Evolutionary conservation across 768 basidiomycete species (phyloP).

Genomic region (Rhodocollybia butyracea): DNA sequence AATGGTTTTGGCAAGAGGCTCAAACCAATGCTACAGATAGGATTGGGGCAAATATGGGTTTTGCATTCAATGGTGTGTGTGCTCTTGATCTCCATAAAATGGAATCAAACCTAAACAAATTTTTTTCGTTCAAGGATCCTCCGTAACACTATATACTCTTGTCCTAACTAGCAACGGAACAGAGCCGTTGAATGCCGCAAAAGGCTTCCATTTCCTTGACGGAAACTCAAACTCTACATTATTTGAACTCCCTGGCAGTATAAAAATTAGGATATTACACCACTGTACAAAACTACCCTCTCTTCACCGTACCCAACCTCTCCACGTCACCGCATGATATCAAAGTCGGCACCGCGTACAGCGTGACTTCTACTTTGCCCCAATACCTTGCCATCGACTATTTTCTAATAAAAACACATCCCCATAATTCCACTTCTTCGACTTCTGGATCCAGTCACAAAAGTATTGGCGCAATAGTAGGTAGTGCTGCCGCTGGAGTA

Average conservation of each 20-base stretch:
- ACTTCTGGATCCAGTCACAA: not conserved
- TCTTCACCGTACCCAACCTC: not conserved
- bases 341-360: not conserved
- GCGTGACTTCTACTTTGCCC: not conserved
- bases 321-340: not conserved
- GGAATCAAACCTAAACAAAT: not conserved
- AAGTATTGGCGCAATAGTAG: constrained; percentile 1
- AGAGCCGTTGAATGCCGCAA: not conserved
- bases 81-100: not conserved
- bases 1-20: constrained; percentile 2
- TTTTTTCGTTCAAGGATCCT: not conserved
- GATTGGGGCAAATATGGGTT: not conserved
- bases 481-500: not conserved
- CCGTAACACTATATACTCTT: not conserved
- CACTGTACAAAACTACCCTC: not conserved
- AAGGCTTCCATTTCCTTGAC: not conserved
- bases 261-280: not conserved
- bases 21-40: not conserved
- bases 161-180: not conserved
- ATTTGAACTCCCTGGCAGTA: constrained; percentile 5
- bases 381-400: constrained; percentile 3
- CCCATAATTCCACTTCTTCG: not conserved
- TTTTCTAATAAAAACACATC: constrained; percentile 2
- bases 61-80: not conserved
- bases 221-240: not conserved